Evolutionary conservation across 352 stramenopile genomes (phyloP), one percentile per base, ranked within the genome.

Genomic region (Phytopythium delawarense): DNA sequence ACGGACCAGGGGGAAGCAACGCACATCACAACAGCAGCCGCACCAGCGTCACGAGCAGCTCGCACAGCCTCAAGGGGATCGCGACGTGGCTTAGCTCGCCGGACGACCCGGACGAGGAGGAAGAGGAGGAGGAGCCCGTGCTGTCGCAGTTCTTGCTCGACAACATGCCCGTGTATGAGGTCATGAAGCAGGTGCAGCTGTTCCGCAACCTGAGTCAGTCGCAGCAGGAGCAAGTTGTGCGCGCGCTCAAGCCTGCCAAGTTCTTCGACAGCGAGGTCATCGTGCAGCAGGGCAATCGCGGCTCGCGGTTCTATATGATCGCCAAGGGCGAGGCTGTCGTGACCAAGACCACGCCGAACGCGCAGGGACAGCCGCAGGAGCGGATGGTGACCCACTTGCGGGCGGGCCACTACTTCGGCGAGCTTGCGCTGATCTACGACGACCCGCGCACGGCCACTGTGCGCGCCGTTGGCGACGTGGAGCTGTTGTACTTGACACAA

Each of bases 401-500:
- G 57, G 87, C 86, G n/a, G 89, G 92, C 4, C 87, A 95, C 57
- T 98, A 97, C 74, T 98, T 98, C 70, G 93, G 93, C 12, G 93
- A 98, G 66, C 71, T 95, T 13, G 90, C 93, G 6, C 74, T 98
- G 28, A 95, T 98, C 59, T 93, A 97, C 62, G 84, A 96, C 57
- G 90, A 98, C 64, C 88, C 88, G 13, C 88, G 91, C 20, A 92
- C 83, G 4, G 84, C 87, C 8, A 93, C 87, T 11, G 84, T 95
- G 13, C 80, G 81, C 9, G 83, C 87, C 1, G 79, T 89, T 12
- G 84, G 80, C 13, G 86, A 93, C 56, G 81, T 92, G 3, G 84
- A 94, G 60, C 77, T 93, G 12, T 28, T 96, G 56, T 96, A 93
- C 57, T 64, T 96, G 62, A 96, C 87, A 0, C 82, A 92, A 55